Evolutionary conservation across 2,329 filamentous ascomycete species (phyloP).

Genomic region (Atkinsonella texensis): DNA sequence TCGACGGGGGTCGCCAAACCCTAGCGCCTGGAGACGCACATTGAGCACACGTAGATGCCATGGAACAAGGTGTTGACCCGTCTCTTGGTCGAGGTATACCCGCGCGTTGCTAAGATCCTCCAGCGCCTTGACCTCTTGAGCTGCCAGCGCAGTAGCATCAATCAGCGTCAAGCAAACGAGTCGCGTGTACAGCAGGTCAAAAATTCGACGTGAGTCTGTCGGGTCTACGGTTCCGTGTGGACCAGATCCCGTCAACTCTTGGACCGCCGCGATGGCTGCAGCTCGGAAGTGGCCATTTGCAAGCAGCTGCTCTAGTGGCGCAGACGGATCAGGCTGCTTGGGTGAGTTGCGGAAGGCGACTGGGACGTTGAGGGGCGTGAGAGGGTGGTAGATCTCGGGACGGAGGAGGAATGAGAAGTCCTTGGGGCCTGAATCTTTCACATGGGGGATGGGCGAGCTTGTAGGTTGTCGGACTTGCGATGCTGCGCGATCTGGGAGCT

Average conservation of each 20-base stretch:
- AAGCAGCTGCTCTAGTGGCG: constrained; percentile 57
- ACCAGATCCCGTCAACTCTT: constrained; percentile 42
- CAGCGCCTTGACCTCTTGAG: constrained; percentile 51
- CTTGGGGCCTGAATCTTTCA: constrained; percentile 30
- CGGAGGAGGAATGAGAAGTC: constrained; percentile 74
- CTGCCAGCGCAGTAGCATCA: constrained; percentile 57
- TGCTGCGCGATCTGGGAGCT: constrained; percentile 12
- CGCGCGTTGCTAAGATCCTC: constrained; percentile 46
- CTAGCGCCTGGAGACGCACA: constrained; percentile 73
- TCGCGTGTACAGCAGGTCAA: constrained; percentile 67
- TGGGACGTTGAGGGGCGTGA: constrained; percentile 51
- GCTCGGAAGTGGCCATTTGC: constrained; percentile 65
- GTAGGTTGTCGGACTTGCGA: constrained; percentile 6
- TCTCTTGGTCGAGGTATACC: constrained; percentile 43
- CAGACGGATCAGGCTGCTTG: constrained; percentile 48
- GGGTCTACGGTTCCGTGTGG: constrained; percentile 33
- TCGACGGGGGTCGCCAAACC: constrained; percentile 71
- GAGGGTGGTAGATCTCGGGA: constrained; percentile 70
- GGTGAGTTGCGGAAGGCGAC: constrained; percentile 57
- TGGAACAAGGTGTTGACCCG: constrained; percentile 57
- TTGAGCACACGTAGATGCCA: constrained; percentile 79
- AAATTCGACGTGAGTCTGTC: constrained; percentile 53
- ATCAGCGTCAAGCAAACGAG: constrained; percentile 73
- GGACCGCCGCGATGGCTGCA: constrained; percentile 57
- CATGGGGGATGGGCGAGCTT: constrained; percentile 16